Conservation (phyloP, 495 filamentous ascomycete genomes). For the Aspergillus sparsus region DNA sequence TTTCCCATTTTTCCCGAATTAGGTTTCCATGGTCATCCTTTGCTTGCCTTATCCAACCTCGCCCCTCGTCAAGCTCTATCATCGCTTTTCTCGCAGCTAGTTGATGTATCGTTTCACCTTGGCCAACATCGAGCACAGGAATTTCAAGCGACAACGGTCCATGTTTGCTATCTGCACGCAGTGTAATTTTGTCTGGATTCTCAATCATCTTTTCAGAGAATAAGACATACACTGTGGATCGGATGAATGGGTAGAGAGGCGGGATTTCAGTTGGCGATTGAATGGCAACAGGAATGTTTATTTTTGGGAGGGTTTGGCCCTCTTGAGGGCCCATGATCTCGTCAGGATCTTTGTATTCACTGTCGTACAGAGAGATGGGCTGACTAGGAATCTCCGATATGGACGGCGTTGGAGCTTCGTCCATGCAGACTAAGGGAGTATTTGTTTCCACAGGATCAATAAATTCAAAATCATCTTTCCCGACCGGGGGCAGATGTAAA, state of each 20-base stretch:
- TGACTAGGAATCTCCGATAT: not conserved
- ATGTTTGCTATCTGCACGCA: slow-evolving; percentile 54
- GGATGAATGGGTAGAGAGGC: slow-evolving; percentile 62
- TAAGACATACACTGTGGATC: slow-evolving; percentile 64
- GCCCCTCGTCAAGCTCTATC: slow-evolving; percentile 65
- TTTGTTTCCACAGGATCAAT: slow-evolving; percentile 55
- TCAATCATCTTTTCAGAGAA: slow-evolving; percentile 50
- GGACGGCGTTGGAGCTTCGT: slow-evolving; percentile 2
- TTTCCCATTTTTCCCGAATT: slow-evolving; percentile 49
- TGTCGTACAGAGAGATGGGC: slow-evolving; percentile 62
- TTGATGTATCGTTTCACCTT: slow-evolving; percentile 64
- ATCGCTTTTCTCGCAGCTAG: slow-evolving; percentile 68
- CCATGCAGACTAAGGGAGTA: not conserved
- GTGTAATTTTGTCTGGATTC: slow-evolving; percentile 55
- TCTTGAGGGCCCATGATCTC: slow-evolving; percentile 21
- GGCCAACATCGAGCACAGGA: slow-evolving; percentile 52
- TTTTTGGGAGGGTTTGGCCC: slow-evolving; percentile 49
- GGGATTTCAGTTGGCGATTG: slow-evolving; percentile 65
- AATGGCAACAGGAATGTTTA: slow-evolving; percentile 55
- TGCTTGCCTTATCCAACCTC: slow-evolving; percentile 63
- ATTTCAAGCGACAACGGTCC: slow-evolving; percentile 63
- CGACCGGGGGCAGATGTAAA: slow-evolving; percentile 45
- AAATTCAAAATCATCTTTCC: slow-evolving; percentile 57
- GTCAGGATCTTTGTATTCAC: slow-evolving; percentile 40
- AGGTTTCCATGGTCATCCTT: slow-evolving; percentile 40